A percentile compares a stretch with the other conserved stretches of the same genome.
phyloP scores from a whole-genome alignment of 2,329 filamentous ascomycete genomes.

The Neopestalotiopsis clavispora region DNA sequence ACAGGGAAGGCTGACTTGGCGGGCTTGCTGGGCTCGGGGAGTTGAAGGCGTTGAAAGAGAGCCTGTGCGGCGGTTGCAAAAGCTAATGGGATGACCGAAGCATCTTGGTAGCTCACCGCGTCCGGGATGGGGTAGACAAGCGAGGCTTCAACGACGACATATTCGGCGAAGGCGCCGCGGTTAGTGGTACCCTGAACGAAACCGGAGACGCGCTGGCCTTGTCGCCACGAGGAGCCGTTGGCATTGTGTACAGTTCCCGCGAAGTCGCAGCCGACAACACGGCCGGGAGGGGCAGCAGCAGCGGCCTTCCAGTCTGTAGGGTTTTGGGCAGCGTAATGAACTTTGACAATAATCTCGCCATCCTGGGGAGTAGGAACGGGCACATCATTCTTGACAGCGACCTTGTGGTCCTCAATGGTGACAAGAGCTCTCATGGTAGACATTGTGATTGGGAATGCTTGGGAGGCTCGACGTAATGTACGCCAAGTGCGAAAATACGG shows the following conservation, averaged over 20 bases:
- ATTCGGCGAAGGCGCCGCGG: slow-evolving; percentile 38
- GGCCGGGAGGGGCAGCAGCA: slow-evolving; percentile 25
- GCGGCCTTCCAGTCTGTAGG: slow-evolving; percentile 40
- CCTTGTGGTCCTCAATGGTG: slow-evolving; percentile 33
- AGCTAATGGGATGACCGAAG: slow-evolving; percentile 36
- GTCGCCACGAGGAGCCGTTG: slow-evolving; percentile 35
- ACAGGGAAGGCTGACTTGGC: slow-evolving; percentile 37
- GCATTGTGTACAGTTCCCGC: slow-evolving; percentile 35
- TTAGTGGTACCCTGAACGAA: slow-evolving; percentile 35
- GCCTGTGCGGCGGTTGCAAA: slow-evolving; percentile 50
- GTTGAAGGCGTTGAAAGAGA: slow-evolving; percentile 33
- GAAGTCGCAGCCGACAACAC: slow-evolving; percentile 39
- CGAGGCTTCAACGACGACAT: slow-evolving; percentile 29
- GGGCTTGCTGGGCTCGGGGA: slow-evolving; percentile 36
- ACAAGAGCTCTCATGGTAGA: slow-evolving; percentile 44
- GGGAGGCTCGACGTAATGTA: background rate
- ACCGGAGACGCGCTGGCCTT: slow-evolving; percentile 39
- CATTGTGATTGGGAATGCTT: slow-evolving; percentile 3
- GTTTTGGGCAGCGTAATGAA: slow-evolving; percentile 39
- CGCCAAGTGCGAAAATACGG: background rate
- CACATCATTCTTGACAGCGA: slow-evolving; percentile 33
- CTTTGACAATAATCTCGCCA: slow-evolving; percentile 39
- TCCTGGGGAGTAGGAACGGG: slow-evolving; percentile 32
- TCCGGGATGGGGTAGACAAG: slow-evolving; percentile 36
- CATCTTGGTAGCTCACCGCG: slow-evolving; percentile 31